Evolutionary conservation across 1,284 basidiomycete species (phyloP), one percentile per base, ranked within the genome.

Genomic region (Rhizoctonia solani): DNA sequence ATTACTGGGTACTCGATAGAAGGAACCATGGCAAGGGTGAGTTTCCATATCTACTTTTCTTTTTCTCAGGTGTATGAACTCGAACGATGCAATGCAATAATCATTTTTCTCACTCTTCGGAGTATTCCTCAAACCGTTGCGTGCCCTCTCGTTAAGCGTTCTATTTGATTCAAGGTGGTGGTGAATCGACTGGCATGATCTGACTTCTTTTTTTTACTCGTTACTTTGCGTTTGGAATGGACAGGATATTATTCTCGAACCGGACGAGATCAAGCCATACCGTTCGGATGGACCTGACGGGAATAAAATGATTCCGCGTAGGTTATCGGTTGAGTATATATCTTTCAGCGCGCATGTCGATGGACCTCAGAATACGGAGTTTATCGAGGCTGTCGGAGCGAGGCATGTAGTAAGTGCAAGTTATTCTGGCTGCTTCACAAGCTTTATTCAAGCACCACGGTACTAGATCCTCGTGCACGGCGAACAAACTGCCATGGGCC

Each of bases 311-410:
- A 96, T 99, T 68, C 91, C 89, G 13, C 84, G 95, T 69, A 90
- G 95, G 74, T 84, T 97, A 73, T 96, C 95, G 0, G 95, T 99
- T 75, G 95, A 98, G 74, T 92, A 97, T 74, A 97, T 99, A 71
- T 98, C 96, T 4, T 99, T 99, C 78, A 94, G 93, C 55, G 96
- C 96, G 0, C 96, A 99, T 76, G 96, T 99, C 71, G 96, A 99
- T 78, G 97, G 93, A 75, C 87, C 92, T 8, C 97, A 99, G 77
- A 99, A 99, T 76, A 90, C 93, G 3, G 92, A 94, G 74, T 99
- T 98, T 77, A 98, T 99, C 72, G 95, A 98, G 74, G 83, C 88
- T 71, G 90, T 98, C 71, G 93, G 92, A 72, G 93, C 95, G 5
- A 92, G 95, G 73, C 95, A 98, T 79, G 89, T 98, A 52, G 95